phyloP scores from a whole-genome alignment of 2,329 filamentous ascomycete species.

The Apiospora hydei region DNA sequence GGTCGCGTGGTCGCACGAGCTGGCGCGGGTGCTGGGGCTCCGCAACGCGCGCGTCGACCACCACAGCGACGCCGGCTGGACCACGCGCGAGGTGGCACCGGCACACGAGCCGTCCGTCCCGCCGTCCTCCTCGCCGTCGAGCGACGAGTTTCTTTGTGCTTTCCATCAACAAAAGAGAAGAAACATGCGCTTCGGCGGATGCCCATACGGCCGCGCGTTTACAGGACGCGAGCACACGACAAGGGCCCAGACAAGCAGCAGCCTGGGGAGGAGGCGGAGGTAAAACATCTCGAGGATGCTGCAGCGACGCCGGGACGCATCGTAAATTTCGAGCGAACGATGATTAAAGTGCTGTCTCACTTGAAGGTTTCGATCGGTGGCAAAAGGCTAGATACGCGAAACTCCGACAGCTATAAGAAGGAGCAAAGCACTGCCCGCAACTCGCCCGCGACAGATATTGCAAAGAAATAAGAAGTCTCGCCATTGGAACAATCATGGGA shows the following conservation, averaged over 20 bases:
- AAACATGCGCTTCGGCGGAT: background rate
- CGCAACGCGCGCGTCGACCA: constrained; percentile 11
- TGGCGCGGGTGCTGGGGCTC: constrained; percentile 7
- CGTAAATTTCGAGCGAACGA: background rate
- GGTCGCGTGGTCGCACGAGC: constrained; percentile 21
- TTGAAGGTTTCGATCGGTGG: background rate
- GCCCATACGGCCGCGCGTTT: background rate
- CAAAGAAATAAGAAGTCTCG: background rate
- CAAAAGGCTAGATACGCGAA: constrained; percentile 6
- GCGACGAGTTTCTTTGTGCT: too few species aligned
- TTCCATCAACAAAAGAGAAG: background rate
- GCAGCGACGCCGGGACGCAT: background rate
- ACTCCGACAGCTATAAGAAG: background rate
- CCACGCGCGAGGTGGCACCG: background rate
- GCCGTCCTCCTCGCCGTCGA: background rate
- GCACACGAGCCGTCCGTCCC: background rate
- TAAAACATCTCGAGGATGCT: background rate
- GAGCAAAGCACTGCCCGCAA: background rate
- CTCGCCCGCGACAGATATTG: background rate
- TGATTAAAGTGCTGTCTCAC: background rate
- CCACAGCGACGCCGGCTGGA: background rate
- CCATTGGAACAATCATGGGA: background rate
- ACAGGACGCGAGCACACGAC: background rate
- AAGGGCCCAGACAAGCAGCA: background rate
- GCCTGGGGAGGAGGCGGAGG: background rate